Evolutionary conservation across 345 rosid species (phyloP), one percentile per base, ranked within the genome.

Genomic region (Hirschfeldia incana): DNA sequence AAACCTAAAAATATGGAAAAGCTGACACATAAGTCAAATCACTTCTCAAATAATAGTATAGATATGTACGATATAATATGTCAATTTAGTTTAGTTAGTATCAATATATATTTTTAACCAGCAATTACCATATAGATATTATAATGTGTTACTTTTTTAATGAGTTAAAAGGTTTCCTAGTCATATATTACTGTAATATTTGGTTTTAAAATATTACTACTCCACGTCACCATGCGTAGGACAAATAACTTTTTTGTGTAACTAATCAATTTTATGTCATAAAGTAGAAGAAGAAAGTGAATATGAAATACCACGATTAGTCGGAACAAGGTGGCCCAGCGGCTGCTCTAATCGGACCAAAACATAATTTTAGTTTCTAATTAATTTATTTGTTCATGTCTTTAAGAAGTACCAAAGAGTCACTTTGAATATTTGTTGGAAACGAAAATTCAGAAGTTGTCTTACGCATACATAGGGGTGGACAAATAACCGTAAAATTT

Each of bases 201-300:
- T 72, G 65, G 76, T 72, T 78, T 65, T 28, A 39, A 65, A 70
- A 30, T 21, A 32, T 2, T 13, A 37, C 16, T 42, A 3, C 82
- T 4, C 32, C 32, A 79, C 79, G 83, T 80, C 83, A 75, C 39
- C 1, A 70, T 75, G 79, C 72, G 68, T 80, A 53, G 79, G 83
- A 80, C 72, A 80, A 68, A 64, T 7, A 74, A 55, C 76, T 75
- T 80, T 79, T 13, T 3, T 37, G 61, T 69, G 71, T 49, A 73
- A 49, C 29, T 67, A 67, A 79, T 34, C 58, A 73, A 64, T 79
- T 78, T 30, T 34, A 73, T 34, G 46, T 67, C 65, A 60, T 49
- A 29, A 67, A 30, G 39, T 17, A 59, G 26, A 70, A 49, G 27
- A 51, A 27, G 80, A 77, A 70, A 77, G 76, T 72, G 67, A 64